phyloP scores from a whole-genome alignment of 2,329 filamentous ascomycete genomes.

The Lasiodiplodia sp. region DNA sequence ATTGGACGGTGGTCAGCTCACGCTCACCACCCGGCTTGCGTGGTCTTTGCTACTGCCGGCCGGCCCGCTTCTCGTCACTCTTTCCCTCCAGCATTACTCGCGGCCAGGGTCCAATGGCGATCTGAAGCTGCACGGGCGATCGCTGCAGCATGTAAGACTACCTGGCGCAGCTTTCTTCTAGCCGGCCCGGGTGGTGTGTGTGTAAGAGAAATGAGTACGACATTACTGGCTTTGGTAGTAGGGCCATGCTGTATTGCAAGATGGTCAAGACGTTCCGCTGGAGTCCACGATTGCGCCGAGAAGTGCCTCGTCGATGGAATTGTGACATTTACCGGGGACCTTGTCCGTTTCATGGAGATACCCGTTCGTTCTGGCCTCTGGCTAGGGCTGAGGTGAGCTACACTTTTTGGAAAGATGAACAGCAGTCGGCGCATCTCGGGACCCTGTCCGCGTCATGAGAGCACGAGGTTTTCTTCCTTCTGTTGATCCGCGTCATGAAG shows the following conservation, averaged over 20 bases:
- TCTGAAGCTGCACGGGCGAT: conserved; percentile 8
- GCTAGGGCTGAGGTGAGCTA: conserved; percentile 24
- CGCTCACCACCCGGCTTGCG: conserved; percentile 25
- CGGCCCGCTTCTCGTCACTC: conserved; percentile 15
- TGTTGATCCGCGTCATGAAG: background rate
- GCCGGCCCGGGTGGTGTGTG: background rate
- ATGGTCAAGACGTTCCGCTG: background rate
- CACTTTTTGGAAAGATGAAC: conserved; percentile 4
- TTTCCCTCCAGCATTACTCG: background rate
- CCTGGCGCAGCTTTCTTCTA: conserved; percentile 3
- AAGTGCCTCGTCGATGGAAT: background rate
- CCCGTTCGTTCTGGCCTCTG: background rate
- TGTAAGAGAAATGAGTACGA: background rate
- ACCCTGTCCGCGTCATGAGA: conserved; percentile 16
- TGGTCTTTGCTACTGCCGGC: conserved; percentile 14
- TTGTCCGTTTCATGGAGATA: conserved; percentile 11
- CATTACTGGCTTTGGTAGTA: background rate
- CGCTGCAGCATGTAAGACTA: conserved; percentile 17
- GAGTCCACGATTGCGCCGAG: background rate
- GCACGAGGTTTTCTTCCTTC: background rate
- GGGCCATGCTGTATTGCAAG: no score
- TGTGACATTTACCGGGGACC: background rate
- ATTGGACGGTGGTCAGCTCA: conserved; percentile 24
- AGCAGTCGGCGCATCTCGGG: background rate
- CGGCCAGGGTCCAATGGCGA: background rate